Evolutionary conservation across 139 green algal species (phyloP), one percentile per base, ranked within the genome.

Genomic region (Chlamydomonas sp.): DNA sequence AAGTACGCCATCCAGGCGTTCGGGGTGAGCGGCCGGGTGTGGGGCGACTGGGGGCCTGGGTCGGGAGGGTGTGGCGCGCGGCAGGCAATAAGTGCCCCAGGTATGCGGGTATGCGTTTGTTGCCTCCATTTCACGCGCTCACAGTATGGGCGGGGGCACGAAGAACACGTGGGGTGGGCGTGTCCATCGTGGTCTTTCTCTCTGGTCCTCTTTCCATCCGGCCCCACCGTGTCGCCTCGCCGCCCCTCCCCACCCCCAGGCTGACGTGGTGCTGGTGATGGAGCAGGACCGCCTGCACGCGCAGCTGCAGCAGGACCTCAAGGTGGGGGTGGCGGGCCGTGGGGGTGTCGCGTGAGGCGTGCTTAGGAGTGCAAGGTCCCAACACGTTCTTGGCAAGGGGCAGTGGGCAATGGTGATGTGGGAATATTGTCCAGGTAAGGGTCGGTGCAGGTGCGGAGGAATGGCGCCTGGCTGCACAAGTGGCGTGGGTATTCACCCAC

Each of bases 191-290:
- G 31, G 31, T 49, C 31, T 49, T 49, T 49, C 31, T 49, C 31
- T 49, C 31, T 49, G 31, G 31, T 49, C 31, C 31, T 49, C 31
- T 49, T 49, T 49, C 31, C 31, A 49, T 49, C 31, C 31, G 31
- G 31, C 31, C 31, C 31, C 31, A 49, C 31, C 31, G 31, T 49
- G 31, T 49, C 31, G 31, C 31, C 31, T 49, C 31, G 31, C 31
- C 31, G 31, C 31, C 31, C 31, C 31, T 20, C 57, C 20, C 9
- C 1, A 69, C 1, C 60, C 95, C 59, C 91, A 95, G 89, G 89
- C 88, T 4, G 94, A 99, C 77, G 92, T 97, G 31, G 93, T 99
- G 74, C 71, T 99, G 16, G 97, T 99, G n/a, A 77, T 99, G 78
- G 97, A 98, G 16, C 90, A 98, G 77, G 97, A 99, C 75, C 87